Conservation (phyloP, 1,284 basidiomycete genomes). For the Sutorius eximius region DNA sequence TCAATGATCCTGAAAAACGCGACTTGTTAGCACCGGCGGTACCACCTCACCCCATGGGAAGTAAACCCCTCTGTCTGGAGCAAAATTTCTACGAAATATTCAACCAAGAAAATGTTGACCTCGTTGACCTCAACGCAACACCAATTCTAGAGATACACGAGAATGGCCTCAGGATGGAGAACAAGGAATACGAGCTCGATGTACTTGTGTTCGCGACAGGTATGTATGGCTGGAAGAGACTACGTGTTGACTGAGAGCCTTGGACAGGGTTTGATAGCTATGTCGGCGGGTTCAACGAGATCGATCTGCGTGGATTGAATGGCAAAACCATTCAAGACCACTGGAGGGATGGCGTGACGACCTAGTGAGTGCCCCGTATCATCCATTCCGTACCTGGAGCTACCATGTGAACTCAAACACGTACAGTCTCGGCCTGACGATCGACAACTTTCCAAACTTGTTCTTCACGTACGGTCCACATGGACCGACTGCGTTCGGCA, state of each 20-base stretch:
- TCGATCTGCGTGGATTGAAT: slow-evolving; percentile 13
- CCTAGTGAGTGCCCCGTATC: slow-evolving; percentile 12
- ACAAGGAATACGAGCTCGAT: slow-evolving; percentile 14
- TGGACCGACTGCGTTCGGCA: slow-evolving; percentile 11
- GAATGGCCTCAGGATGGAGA: slow-evolving; percentile 6
- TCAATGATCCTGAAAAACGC: slow-evolving; percentile 16
- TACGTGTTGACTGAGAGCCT: not conserved
- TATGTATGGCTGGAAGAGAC: not conserved
- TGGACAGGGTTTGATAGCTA: slow-evolving; percentile 11
- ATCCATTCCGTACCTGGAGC: too few relatives aligned
- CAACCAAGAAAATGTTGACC: slow-evolving; percentile 19
- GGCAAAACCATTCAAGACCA: slow-evolving; percentile 15
- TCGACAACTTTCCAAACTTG: slow-evolving; percentile 16
- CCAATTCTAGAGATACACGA: slow-evolving; percentile 13
- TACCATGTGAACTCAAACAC: not conserved
- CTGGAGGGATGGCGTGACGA: slow-evolving; percentile 14
- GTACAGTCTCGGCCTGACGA: slow-evolving; percentile 15
- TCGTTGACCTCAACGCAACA: slow-evolving; percentile 9
- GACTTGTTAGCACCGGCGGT: slow-evolving; percentile 13
- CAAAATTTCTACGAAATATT: slow-evolving; percentile 14
- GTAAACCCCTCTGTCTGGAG: slow-evolving; percentile 9
- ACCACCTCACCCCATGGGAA: slow-evolving; percentile 5
- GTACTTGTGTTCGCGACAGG: slow-evolving; percentile 16
- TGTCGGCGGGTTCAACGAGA: slow-evolving; percentile 3
- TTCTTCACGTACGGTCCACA: slow-evolving; percentile 17